A percentile compares a stretch with the other conserved stretches of the same genome.
These are phyloP conservation scores for Calamus simplicifolius DNA, from an alignment of 176 grass and related monocot genomes.

Conservation along the genomic window DNA sequence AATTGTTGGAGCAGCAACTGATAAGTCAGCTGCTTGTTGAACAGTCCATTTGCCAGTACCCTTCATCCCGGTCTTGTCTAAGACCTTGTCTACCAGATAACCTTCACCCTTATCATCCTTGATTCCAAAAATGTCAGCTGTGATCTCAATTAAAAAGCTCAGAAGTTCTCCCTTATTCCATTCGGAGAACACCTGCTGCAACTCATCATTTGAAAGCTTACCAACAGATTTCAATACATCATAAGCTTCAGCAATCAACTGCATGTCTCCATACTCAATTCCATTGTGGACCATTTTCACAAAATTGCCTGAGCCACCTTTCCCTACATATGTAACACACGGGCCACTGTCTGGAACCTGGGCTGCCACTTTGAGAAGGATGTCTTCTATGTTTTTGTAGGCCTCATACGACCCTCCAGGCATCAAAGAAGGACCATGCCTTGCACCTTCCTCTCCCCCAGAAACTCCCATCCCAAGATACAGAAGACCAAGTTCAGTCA, in stretches of 20 bases:
- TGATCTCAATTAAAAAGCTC: constrained; percentile 15
- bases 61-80: constrained; percentile 14
- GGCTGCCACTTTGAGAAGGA: constrained; percentile 12
- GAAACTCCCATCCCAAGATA: constrained; percentile 18
- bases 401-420: constrained; percentile 11
- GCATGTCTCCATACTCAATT: constrained; percentile 16
- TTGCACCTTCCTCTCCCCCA: constrained; percentile 11
- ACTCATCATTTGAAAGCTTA: constrained; percentile 2
- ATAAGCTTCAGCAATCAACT: constrained; percentile 14
- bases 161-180: constrained; percentile 17
- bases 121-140: constrained; percentile 10
- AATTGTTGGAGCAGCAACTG: constrained; percentile 14
- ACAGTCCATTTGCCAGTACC: constrained; percentile 13
- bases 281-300: constrained; percentile 13
- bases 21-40: constrained; percentile 13
- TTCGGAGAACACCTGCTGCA: constrained; percentile 10
- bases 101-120: constrained; percentile 15
- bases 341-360: constrained; percentile 11
- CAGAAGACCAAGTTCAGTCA: constrained; percentile 3
- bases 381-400: constrained; percentile 12
- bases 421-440: constrained; percentile 14
- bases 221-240: constrained; percentile 12
- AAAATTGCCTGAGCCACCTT: constrained; percentile 12
- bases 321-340: constrained; percentile 7
- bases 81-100: constrained; percentile 9